Conservation (phyloP, 2,329 filamentous ascomycete genomes). For the Beauveria caledonica region DNA sequence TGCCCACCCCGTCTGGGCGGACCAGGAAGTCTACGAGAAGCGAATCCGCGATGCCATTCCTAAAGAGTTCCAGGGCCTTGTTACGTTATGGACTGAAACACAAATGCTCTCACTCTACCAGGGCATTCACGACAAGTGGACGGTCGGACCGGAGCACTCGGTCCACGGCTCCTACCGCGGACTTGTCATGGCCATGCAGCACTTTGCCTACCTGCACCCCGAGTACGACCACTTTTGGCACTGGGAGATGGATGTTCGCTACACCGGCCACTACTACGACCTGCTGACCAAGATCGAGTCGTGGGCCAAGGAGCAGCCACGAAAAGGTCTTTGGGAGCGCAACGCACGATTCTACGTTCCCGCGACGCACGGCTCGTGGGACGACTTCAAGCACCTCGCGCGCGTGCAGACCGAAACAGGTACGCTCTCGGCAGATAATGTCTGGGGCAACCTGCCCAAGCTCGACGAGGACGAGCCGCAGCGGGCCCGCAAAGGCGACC, state of each 20-base stretch:
- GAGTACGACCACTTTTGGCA: constrained; percentile 93
- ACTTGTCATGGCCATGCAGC: constrained; percentile 88
- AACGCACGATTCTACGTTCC: constrained; percentile 73
- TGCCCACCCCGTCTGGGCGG: constrained; percentile 68
- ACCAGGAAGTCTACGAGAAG: constrained; percentile 57
- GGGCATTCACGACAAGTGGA: constrained; percentile 70
- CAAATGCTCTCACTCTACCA: constrained; percentile 91
- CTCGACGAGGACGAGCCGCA: constrained; percentile 30
- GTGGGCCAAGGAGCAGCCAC: constrained; percentile 65
- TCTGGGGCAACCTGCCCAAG: constrained; percentile 51
- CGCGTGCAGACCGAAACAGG: constrained; percentile 68
- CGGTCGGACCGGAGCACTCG: constrained; percentile 57
- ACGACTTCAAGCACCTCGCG: constrained; percentile 67
- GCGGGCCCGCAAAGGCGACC: constrained; percentile 37
- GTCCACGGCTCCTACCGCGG: constrained; percentile 91
- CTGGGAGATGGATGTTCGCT: constrained; percentile 90
- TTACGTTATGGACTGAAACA: constrained; percentile 86
- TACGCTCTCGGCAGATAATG: constrained; percentile 54
- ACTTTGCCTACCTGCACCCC: constrained; percentile 80
- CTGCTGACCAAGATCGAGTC: constrained; percentile 59
- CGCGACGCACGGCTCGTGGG: constrained; percentile 67
- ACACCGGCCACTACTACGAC: constrained; percentile 80
- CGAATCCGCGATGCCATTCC: constrained; percentile 64
- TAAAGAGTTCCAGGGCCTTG: constrained; percentile 78
- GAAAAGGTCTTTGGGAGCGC: constrained; percentile 75